phyloP scores from a whole-genome alignment of 768 basidiomycete species.

The Lyophyllum decastes region DNA sequence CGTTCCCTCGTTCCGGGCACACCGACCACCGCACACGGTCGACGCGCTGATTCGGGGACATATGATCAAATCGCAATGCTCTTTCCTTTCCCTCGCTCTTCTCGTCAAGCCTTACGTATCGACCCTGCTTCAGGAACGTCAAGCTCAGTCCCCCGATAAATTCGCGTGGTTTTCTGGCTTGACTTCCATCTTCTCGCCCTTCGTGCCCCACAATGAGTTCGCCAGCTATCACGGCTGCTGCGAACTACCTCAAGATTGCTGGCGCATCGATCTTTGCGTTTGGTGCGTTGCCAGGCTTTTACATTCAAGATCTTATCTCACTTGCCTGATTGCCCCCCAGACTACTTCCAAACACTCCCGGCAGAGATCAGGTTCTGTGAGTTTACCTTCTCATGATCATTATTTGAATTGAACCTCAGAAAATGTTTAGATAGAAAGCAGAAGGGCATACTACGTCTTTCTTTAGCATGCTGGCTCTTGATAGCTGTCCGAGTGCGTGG shows the following conservation, averaged over 20 bases:
- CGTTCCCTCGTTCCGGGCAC: not conserved
- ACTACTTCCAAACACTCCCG: conserved; percentile 21
- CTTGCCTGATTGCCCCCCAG: not conserved
- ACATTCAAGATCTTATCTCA: not conserved
- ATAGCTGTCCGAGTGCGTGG: conserved; percentile 15
- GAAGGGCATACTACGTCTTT: conserved; percentile 16
- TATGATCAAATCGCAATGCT: not conserved
- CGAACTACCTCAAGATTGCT: conserved; percentile 22
- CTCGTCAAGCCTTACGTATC: not conserved
- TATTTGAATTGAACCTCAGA: not conserved
- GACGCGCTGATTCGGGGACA: not conserved
- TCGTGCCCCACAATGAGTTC: conserved; percentile 4
- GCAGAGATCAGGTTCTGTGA: conserved; percentile 19
- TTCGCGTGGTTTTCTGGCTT: not conserved
- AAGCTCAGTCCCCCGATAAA: not conserved
- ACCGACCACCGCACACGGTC: not conserved
- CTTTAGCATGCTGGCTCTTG: conserved; percentile 20
- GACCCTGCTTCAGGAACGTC: not conserved
- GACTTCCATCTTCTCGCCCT: not conserved
- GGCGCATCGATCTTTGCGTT: conserved; percentile 21
- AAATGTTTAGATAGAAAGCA: conserved; percentile 13
- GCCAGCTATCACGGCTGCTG: conserved; percentile 2
- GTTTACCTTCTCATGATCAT: not conserved
- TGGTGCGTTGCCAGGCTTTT: conserved; percentile 5
- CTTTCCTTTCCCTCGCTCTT: not conserved